These are phyloP conservation scores for Viola odorata DNA, from an alignment of 345 rosid species.

Conservation along the genomic window DNA sequence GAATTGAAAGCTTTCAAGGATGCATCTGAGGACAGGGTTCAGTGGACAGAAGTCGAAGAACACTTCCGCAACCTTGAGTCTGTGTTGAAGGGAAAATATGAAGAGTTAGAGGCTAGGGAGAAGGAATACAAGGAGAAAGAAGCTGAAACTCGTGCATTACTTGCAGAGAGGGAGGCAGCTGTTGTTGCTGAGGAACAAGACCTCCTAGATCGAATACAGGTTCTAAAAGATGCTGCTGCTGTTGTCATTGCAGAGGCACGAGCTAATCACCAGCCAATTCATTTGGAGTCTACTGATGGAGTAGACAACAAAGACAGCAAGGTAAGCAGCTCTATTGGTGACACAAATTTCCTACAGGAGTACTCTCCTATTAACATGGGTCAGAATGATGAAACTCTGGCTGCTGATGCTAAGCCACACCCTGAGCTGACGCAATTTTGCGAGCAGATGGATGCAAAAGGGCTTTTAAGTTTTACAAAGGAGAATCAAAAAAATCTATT, in stretches of 20 bases:
- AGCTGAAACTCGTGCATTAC: constrained; percentile 28
- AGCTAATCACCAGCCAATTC: constrained; percentile 24
- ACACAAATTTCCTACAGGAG: constrained; percentile 33
- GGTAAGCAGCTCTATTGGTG: constrained; percentile 56
- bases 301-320: constrained; percentile 33
- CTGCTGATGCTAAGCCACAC: constrained; percentile 37
- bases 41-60: constrained; percentile 46
- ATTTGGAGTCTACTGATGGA: constrained; percentile 24
- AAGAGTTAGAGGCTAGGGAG: constrained; percentile 47
- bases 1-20: constrained; percentile 35
- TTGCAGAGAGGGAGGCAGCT: constrained; percentile 39
- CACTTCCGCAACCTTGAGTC: constrained; percentile 40
- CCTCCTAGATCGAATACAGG: constrained; percentile 49
- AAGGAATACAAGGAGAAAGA: constrained; percentile 41
- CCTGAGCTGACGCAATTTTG: constrained; percentile 50
- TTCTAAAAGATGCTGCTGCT: constrained; percentile 55
- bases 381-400: constrained; percentile 36
- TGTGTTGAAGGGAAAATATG: constrained; percentile 30
- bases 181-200: constrained; percentile 52
- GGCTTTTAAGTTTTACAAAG: constrained; percentile 40
- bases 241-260: constrained; percentile 41
- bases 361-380: constrained; percentile 30
- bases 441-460: constrained; percentile 62
- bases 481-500: constrained; percentile 40
- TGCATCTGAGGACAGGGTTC: constrained; percentile 28